A percentile compares a stretch with the other conserved stretches of the same genome.
phyloP scores from a whole-genome alignment of 345 rosid species.

The Diplotaxis tenuifolia region DNA sequence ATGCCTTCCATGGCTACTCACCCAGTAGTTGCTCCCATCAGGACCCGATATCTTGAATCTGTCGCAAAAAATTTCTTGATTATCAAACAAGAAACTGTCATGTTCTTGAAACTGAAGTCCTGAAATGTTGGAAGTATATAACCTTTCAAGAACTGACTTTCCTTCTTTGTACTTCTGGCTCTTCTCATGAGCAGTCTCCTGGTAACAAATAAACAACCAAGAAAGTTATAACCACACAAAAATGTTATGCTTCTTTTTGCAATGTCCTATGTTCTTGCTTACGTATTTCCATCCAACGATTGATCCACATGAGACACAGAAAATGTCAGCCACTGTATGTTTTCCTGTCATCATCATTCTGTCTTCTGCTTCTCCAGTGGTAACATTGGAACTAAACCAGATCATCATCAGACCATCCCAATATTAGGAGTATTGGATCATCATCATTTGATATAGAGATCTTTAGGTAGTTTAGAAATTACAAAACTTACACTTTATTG shows the following conservation, averaged over 20 bases:
- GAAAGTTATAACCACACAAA: neutral
- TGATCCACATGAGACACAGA: conserved; percentile 95
- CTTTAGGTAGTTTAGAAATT: conserved; percentile 8
- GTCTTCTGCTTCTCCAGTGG: conserved; percentile 70
- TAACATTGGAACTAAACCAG: conserved; percentile 61
- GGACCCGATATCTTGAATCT: conserved; percentile 91
- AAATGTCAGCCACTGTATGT: conserved; percentile 89
- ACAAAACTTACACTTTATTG: conserved; percentile 90
- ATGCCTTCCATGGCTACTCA: conserved; percentile 63
- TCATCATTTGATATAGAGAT: neutral
- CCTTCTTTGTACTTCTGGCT: conserved; percentile 98
- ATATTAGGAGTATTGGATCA: neutral
- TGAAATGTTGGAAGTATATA: conserved; percentile 1
- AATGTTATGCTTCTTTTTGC: neutral
- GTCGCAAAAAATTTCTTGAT: conserved; percentile 23
- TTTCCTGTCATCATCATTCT: conserved; percentile 83
- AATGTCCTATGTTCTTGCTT: conserved; percentile 37
- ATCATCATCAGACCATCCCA: neutral
- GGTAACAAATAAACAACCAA: conserved; percentile 27
- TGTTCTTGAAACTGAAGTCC: neutral
- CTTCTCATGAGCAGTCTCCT: conserved; percentile 90
- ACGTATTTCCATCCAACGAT: conserved; percentile 98
- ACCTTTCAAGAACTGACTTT: conserved; percentile 93
- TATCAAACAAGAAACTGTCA: conserved; percentile 5
- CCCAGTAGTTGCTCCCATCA: conserved; percentile 82